Evolutionary conservation across 768 basidiomycete species (phyloP).

Genomic region (Scleroderma citrinum): DNA sequence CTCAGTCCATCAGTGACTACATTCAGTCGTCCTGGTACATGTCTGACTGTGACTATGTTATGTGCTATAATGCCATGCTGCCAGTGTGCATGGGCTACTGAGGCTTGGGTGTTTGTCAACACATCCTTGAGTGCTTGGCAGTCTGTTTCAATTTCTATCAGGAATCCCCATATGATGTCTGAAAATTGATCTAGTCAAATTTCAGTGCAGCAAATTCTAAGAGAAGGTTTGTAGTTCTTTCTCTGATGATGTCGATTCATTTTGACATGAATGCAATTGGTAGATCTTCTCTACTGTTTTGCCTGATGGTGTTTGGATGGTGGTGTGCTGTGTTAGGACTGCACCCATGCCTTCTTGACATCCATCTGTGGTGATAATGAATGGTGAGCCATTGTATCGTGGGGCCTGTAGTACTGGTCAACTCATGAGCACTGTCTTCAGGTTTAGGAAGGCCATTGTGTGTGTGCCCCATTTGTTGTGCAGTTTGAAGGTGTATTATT

Average conservation of each 20-base stretch:
- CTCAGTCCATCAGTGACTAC: too few relatives aligned
- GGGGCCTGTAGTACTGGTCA: constrained; percentile 12
- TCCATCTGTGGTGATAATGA: constrained; percentile 18
- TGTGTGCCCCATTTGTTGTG: too few relatives aligned
- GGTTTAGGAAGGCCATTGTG: too few relatives aligned
- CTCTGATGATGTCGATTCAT: constrained; percentile 24
- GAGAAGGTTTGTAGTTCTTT: constrained; percentile 30
- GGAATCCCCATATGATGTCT: constrained; percentile 24
- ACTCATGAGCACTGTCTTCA: background rate
- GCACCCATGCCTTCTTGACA: constrained; percentile 16
- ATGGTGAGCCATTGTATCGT: constrained; percentile 9
- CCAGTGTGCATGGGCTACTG: constrained; percentile 3
- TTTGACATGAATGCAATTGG: constrained; percentile 26
- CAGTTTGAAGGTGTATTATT: too few relatives aligned
- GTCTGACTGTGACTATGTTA: too few relatives aligned
- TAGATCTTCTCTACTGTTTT: background rate
- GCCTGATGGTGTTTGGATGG: background rate
- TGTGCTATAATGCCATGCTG: too few relatives aligned
- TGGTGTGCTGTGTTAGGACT: constrained; percentile 10
- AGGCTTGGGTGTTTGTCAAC: constrained; percentile 15
- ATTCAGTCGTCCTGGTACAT: too few relatives aligned
- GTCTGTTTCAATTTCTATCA: constrained; percentile 25
- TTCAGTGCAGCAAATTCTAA: constrained; percentile 35
- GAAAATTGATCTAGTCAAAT: constrained; percentile 27
- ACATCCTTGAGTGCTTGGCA: constrained; percentile 20